Evolutionary conservation across 1,284 basidiomycete genomes (phyloP), one percentile per base, ranked within the genome.

Genomic region (Stygiomarasmius scandens): DNA sequence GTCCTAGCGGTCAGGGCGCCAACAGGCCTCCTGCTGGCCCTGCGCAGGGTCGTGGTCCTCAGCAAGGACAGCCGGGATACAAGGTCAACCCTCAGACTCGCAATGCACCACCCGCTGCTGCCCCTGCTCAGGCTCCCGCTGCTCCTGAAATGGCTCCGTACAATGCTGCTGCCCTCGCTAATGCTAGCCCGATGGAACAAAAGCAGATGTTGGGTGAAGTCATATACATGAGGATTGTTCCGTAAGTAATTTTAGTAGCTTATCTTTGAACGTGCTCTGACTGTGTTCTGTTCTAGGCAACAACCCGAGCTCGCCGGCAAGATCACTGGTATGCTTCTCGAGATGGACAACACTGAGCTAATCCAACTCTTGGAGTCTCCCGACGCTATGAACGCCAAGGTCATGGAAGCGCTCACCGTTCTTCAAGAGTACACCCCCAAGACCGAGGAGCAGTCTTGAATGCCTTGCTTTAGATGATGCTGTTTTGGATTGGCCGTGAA

Each of bases 181-280:
- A 77, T 66, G 89, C 89, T 20, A 81, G 85, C 49, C 89, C 93
- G 49, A 85, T 89, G 79, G 94, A 96, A 75, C 95, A 96, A 83
- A 98, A 97, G 83, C 95, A 97, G 76, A 93, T 95, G 89, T 82
- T 97, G 56, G 95, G 95, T 67, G 95, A 97, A 77, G 85, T 91
- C 55, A 87, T 96, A 66, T 96, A 96, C 78, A 89, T 96, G 81
- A 88, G 86, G 71, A 95, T 96, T 65, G 85, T 82, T 59, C 70
- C 78, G 89, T 92, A 77, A 71, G 91, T 86, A 36, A 57, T 57
- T 32, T 29, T 25, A 49, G 36, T 51, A 50, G 20, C 41, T 59
- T 23, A 55, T n/a, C 19, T 25, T 48, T 19, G 24, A 19, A 20
- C 53, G 38, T n/a, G 22, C 54, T 36, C 47, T 52, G 55, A 60